A percentile compares a stretch with the other conserved stretches of the same genome.
These are phyloP conservation scores for Mollisia scopiformis DNA, from an alignment of 2,329 filamentous ascomycete species.

Conservation along the genomic window DNA sequence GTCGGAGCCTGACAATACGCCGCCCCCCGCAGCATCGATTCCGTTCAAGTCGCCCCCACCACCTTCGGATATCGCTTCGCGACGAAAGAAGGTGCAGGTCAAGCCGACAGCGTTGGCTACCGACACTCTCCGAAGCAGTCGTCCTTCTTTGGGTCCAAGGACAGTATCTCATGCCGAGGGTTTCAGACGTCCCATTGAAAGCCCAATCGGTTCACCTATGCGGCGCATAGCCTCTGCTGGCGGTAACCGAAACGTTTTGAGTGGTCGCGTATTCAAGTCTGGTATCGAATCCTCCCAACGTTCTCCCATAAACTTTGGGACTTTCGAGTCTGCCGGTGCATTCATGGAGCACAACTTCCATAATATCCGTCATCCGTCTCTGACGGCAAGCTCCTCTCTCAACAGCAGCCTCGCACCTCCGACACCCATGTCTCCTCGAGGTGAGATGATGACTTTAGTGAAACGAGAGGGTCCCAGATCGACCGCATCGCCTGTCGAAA, in stretches of 20 bases:
- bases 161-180: slow-evolving; percentile 36
- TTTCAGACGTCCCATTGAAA: slow-evolving; percentile 31
- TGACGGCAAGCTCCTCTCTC: slow-evolving; percentile 30
- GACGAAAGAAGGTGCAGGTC: slow-evolving; percentile 35
- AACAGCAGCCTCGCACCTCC: slow-evolving; percentile 37
- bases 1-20: slow-evolving; percentile 21
- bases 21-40: slow-evolving; percentile 29
- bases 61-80: slow-evolving; percentile 34
- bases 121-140: slow-evolving; percentile 28
- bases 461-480: slow-evolving; percentile 26
- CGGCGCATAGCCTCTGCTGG: slow-evolving; percentile 36
- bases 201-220: slow-evolving; percentile 36
- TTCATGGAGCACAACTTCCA: slow-evolving; percentile 35
- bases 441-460: slow-evolving; percentile 32
- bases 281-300: slow-evolving; percentile 35
- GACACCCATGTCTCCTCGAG: slow-evolving; percentile 37
- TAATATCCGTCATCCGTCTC: slow-evolving; percentile 27
- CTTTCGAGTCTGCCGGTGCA: slow-evolving; percentile 29
- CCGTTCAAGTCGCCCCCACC: slow-evolving; percentile 35
- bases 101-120: slow-evolving; percentile 35
- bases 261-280: slow-evolving; percentile 34
- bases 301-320: slow-evolving; percentile 34
- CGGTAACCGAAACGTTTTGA: slow-evolving; percentile 32
- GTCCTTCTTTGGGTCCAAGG: slow-evolving; percentile 33
- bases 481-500: slow-evolving; percentile 32